Percentiles rank a stretch among this genome's conserved stretches.
phyloP scores from a whole-genome alignment of 495 filamentous ascomycete genomes.

The Penicillium lagena region DNA sequence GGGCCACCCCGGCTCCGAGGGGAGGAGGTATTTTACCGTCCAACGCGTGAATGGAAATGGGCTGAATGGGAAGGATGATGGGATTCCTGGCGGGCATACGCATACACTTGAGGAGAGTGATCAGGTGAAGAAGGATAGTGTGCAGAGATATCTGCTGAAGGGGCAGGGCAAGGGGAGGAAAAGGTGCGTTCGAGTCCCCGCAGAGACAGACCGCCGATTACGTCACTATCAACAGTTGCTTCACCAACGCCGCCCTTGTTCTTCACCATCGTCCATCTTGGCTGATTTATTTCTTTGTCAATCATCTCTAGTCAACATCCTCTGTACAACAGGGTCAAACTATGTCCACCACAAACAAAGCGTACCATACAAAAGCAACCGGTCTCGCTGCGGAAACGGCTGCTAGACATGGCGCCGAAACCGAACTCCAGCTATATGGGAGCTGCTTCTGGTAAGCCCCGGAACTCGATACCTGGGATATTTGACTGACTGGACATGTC shows the following conservation, averaged over 20 bases:
- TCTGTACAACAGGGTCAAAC: conserved; percentile 14
- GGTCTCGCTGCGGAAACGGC: conserved; percentile 72
- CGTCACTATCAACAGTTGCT: conserved; percentile 11
- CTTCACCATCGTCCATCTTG: not conserved
- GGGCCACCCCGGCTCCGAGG: conserved; percentile 38
- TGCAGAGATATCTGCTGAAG: conserved; percentile 60
- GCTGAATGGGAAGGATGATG: conserved; percentile 64
- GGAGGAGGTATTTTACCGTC: conserved; percentile 61
- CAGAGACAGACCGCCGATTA: conserved; percentile 8
- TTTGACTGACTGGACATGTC: not conserved
- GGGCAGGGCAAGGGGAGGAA: conserved; percentile 64
- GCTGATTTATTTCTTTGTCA: not conserved
- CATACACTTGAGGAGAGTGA: conserved; percentile 77
- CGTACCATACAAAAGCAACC: conserved; percentile 77
- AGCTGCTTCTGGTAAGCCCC: conserved; percentile 80
- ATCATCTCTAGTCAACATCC: conserved; percentile 2
- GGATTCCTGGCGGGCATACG: conserved; percentile 60
- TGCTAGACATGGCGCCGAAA: conserved; percentile 60
- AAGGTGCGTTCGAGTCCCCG: conserved; percentile 21
- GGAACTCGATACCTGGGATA: no score
- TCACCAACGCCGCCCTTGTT: not conserved
- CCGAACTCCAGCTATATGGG: conserved; percentile 76
- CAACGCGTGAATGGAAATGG: conserved; percentile 75
- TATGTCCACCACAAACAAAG: conserved; percentile 51
- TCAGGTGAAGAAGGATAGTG: conserved; percentile 78